phyloP scores from a whole-genome alignment of 2,329 filamentous ascomycete genomes.

The Aspergillus niger region DNA sequence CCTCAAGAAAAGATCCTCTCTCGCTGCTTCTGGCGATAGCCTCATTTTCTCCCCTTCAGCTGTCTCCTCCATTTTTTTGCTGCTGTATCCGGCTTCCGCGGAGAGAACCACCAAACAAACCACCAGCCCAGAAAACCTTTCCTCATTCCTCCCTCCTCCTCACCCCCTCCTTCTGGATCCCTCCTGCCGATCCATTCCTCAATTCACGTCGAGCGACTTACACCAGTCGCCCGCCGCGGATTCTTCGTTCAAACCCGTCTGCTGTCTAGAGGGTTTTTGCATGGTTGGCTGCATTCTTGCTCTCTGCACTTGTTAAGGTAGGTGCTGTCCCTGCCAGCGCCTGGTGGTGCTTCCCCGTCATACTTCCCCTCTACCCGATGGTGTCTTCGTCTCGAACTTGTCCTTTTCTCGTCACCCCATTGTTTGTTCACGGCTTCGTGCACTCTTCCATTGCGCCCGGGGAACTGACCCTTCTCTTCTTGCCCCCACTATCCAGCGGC shows the following conservation, averaged over 20 bases:
- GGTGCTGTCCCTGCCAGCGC: conserved; percentile 6
- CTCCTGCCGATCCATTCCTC: conserved; percentile 43
- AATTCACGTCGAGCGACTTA: conserved; percentile 14
- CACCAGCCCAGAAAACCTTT: not conserved
- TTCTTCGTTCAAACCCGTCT: not conserved
- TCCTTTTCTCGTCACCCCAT: not conserved
- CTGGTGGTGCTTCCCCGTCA: conserved; percentile 1
- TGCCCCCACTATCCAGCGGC: conserved; percentile 10
- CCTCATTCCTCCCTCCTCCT: conserved; percentile 6
- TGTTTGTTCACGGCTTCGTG: conserved; percentile 4
- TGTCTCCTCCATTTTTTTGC: not conserved
- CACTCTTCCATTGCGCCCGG: conserved; percentile 2
- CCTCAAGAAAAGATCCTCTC: not conserved
- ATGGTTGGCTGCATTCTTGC: conserved; percentile 27
- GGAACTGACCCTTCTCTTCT: conserved; percentile 7
- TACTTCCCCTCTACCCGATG: conserved; percentile 8
- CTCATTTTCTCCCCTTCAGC: not conserved
- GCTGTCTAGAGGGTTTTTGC: conserved; percentile 7
- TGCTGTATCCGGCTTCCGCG: not conserved
- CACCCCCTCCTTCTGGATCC: conserved; percentile 24
- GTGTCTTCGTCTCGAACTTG: conserved; percentile 11
- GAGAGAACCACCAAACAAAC: not conserved
- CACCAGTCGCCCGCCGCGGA: conserved; percentile 13
- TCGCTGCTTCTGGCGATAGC: conserved; percentile 6
- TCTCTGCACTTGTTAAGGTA: conserved; percentile 17